Percentiles rank a stretch among this genome's conserved stretches.
phyloP scores from a whole-genome alignment of 805 yeast genomes.

The Barnettozyma salicaria region DNA sequence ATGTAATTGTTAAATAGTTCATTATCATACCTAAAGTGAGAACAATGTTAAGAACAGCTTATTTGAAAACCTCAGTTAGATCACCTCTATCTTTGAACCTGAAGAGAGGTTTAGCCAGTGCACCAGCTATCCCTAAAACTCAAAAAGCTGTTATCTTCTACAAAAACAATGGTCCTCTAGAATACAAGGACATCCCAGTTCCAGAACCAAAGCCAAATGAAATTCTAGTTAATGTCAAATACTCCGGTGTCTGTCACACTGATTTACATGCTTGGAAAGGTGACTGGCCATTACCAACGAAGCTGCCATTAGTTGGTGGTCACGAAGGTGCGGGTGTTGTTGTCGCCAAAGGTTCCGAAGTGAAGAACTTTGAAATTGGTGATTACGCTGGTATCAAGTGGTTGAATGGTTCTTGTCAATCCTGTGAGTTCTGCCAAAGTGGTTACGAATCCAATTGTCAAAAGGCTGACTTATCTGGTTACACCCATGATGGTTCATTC shows the following conservation, averaged over 20 bases:
- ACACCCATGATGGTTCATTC: constrained; percentile 85
- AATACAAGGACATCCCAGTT: constrained; percentile 48
- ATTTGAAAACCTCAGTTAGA: background rate
- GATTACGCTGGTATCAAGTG: constrained; percentile 60
- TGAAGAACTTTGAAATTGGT: constrained; percentile 50
- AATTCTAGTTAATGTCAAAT: constrained; percentile 50
- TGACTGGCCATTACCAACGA: constrained; percentile 55
- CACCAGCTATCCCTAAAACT: constrained; percentile 35
- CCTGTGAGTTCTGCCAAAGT: constrained; percentile 52
- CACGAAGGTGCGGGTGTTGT: constrained; percentile 67
- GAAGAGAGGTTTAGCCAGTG: constrained; percentile 2
- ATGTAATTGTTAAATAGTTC: too few species aligned
- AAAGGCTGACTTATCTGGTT: constrained; percentile 68
- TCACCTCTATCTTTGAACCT: background rate
- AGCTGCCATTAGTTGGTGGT: constrained; percentile 59
- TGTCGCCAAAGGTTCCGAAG: constrained; percentile 52
- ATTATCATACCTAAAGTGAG: too few species aligned
- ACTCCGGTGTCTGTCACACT: constrained; percentile 63
- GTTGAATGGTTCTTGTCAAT: constrained; percentile 57
- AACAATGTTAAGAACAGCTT: constrained; percentile 5
- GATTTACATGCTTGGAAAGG: constrained; percentile 66
- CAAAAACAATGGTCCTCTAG: constrained; percentile 41
- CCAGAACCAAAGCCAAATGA: constrained; percentile 55
- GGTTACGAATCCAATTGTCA: constrained; percentile 59
- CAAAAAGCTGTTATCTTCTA: constrained; percentile 51